These are phyloP conservation scores for Suhomyces chickasaworum DNA, from an alignment of 1,139 yeast species.

Conservation along the genomic window DNA sequence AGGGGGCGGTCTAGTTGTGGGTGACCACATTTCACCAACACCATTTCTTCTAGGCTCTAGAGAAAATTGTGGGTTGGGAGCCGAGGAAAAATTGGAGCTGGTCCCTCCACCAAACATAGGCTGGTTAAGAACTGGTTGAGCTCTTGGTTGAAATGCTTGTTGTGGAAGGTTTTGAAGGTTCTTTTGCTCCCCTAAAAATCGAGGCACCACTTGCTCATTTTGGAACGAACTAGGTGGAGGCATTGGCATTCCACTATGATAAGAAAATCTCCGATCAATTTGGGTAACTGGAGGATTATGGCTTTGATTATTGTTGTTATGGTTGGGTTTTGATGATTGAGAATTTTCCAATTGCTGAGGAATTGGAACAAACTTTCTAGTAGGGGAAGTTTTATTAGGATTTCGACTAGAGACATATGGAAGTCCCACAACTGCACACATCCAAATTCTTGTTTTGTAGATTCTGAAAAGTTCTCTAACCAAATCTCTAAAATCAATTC, in stretches of 20 bases:
- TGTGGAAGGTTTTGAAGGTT: conserved; percentile 1
- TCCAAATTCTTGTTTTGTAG: conserved; percentile 33
- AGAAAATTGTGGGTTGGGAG: conserved; percentile 2
- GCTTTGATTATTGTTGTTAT: no score
- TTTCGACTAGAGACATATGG: conserved; percentile 17
- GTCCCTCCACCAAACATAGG: neutral
- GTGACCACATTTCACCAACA: conserved; percentile 9
- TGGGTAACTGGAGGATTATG: neutral
- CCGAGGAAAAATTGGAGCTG: conserved; percentile 2
- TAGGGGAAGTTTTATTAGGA: conserved; percentile 8
- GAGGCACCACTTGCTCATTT: conserved; percentile 8
- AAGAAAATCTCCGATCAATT: conserved; percentile 9
- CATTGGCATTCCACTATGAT: conserved; percentile 10
- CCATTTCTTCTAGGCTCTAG: conserved; percentile 10
- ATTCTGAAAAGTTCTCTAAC: conserved; percentile 28
- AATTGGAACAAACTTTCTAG: neutral
- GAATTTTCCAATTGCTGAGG: conserved; percentile 3
- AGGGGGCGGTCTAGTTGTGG: conserved; percentile 2
- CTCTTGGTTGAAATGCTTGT: conserved; percentile 2
- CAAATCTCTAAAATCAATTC: conserved; percentile 31
- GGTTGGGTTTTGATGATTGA: neutral
- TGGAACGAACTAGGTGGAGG: conserved; percentile 1
- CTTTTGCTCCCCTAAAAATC: conserved; percentile 9
- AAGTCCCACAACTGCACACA: conserved; percentile 30
- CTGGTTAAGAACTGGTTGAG: neutral